A percentile compares a stretch with the other conserved stretches of the same genome.
These are phyloP conservation scores for Leishmania gerbilli DNA, from an alignment of 208 protist genomes.

Conservation along the genomic window DNA sequence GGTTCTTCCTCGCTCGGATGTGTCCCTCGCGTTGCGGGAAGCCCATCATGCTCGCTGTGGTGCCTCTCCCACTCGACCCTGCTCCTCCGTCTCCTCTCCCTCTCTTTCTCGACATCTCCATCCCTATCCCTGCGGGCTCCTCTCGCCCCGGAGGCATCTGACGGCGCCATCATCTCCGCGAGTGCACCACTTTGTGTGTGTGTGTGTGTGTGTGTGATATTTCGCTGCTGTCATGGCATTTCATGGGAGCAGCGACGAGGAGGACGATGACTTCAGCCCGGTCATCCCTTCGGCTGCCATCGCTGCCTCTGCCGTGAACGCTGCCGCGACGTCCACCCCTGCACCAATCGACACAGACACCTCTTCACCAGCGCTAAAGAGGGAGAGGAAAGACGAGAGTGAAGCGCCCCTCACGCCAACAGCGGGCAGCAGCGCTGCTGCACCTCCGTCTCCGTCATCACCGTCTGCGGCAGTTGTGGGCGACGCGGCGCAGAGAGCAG, in stretches of 20 bases:
- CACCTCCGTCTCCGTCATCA: neutral
- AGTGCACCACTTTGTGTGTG: neutral
- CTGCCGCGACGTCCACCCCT: neutral
- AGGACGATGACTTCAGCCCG: slow-evolving; percentile 67
- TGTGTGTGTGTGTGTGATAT: neutral
- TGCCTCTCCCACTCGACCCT: neutral
- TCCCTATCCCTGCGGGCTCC: neutral
- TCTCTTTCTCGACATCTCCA: neutral
- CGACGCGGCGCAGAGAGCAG: neutral
- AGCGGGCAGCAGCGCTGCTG: neutral
- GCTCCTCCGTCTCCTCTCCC: neutral
- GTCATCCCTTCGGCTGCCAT: slow-evolving; percentile 37
- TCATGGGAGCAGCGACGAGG: slow-evolving; percentile 24
- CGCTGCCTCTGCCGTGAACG: neutral
- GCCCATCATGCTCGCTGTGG: neutral
- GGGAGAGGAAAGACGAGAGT: slow-evolving; percentile 4
- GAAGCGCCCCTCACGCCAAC: neutral
- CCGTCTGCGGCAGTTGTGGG: neutral
- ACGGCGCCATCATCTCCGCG: neutral
- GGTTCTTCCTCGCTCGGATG: neutral
- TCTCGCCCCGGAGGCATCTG: neutral
- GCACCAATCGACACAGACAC: neutral
- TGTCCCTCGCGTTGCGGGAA: too few species aligned
- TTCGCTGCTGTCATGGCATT: neutral
- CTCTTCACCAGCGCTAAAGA: slow-evolving; percentile 5